Conservation (phyloP, 306 rosid species). For the Ammopiptanthus mongolicus region DNA sequence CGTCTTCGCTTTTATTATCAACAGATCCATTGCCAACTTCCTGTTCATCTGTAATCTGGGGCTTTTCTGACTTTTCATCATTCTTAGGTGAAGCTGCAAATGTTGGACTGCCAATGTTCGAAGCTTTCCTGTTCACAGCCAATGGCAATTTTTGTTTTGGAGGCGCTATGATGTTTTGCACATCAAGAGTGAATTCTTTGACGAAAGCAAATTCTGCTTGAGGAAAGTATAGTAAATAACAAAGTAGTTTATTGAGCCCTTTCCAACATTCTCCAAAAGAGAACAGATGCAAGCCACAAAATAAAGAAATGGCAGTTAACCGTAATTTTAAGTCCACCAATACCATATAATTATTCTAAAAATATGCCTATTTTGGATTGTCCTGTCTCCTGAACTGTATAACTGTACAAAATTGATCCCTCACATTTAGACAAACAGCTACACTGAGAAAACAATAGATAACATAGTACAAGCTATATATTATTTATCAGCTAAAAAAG, state of each 20-base stretch:
- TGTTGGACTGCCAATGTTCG: constrained; percentile 44
- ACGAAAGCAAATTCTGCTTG: constrained; percentile 75
- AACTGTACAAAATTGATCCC: constrained; percentile 12
- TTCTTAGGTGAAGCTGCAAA: constrained; percentile 43
- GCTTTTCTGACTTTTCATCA: constrained; percentile 52
- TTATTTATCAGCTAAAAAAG: not conserved
- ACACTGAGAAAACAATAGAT: not conserved
- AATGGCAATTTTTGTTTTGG: constrained; percentile 55
- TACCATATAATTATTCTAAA: constrained; percentile 1
- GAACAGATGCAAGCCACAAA: not conserved
- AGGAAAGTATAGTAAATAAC: constrained; percentile 19
- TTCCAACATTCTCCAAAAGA: not conserved
- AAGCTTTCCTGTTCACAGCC: constrained; percentile 30
- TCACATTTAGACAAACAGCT: constrained; percentile 6
- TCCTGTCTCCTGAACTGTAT: not conserved
- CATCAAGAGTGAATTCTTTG: constrained; percentile 86
- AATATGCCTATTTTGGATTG: constrained; percentile 3
- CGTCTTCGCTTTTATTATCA: constrained; percentile 56
- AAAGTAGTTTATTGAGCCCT: constrained; percentile 1
- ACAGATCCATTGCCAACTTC: constrained; percentile 71
- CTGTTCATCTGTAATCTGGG: constrained; percentile 42
- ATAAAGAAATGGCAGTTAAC: constrained; percentile 4
- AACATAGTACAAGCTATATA: not conserved
- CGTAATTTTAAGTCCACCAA: not conserved
- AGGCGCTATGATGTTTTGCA: constrained; percentile 66